phyloP scores from a whole-genome alignment of 768 basidiomycete species.

The Auriculariales sp. region DNA sequence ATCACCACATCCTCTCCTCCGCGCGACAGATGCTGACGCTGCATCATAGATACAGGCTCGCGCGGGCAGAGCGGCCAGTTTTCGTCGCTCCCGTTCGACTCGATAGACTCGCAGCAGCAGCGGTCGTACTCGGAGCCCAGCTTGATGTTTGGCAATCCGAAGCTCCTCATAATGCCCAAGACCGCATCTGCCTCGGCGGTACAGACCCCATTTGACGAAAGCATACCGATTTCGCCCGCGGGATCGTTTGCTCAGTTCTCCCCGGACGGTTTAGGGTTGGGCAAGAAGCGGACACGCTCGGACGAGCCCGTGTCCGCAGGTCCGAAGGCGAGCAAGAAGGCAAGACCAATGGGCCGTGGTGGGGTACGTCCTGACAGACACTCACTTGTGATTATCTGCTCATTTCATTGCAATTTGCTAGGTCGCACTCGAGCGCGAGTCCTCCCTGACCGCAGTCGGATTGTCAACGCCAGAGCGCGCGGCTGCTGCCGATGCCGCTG shows the following conservation, averaged over 20 bases:
- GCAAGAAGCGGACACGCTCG: background rate
- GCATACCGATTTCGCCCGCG: background rate
- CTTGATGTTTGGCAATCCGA: background rate
- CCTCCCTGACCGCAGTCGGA: too few species aligned
- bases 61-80: background rate
- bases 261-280: background rate
- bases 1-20: background rate
- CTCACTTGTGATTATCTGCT: too few species aligned
- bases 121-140: background rate
- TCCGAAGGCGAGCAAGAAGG: too few species aligned
- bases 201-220: background rate
- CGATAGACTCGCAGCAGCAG: background rate
- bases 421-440: too few species aligned
- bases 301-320: background rate
- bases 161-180: background rate
- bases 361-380: too few species aligned
- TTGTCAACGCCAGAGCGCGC: too few species aligned
- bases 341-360: too few species aligned
- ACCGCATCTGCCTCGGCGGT: background rate
- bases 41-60: background rate
- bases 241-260: background rate
- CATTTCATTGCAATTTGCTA: too few species aligned
- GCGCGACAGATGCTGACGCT: background rate
- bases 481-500: too few species aligned
- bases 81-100: background rate